Evolutionary conservation across 2,329 filamentous ascomycete species (phyloP).

Genomic region (Cercospora nicotianae): DNA sequence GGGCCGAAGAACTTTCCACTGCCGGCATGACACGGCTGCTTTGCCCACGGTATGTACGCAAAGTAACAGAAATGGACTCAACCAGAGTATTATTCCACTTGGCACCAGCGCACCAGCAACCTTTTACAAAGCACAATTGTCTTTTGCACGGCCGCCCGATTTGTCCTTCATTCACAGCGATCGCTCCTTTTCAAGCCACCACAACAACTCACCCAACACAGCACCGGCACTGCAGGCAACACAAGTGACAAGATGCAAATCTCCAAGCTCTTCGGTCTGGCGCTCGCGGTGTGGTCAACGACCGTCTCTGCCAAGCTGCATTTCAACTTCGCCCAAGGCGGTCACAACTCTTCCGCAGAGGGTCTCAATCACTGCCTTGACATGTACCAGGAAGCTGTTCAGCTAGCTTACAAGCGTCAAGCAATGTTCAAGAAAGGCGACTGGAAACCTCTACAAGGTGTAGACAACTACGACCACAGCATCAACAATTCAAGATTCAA

Average conservation of each 20-base stretch:
- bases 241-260: background rate
- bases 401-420: background rate
- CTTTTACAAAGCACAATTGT: background rate
- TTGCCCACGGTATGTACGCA: background rate
- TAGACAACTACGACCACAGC: background rate
- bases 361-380: background rate
- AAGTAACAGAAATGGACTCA: background rate
- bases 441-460: background rate
- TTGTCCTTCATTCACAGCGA: background rate
- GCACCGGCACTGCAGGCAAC: background rate
- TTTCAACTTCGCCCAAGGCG: background rate
- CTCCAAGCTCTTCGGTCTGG: background rate
- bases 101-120: background rate
- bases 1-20: background rate
- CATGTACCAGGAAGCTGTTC: background rate
- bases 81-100: background rate
- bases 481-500: background rate
- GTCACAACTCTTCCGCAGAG: background rate
- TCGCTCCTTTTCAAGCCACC: background rate
- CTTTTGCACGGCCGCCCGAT: background rate
- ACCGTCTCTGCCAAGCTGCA: background rate
- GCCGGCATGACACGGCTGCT: background rate
- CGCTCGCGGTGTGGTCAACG: background rate
- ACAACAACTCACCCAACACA: no score
- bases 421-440: background rate